Percentiles rank a stretch among this genome's conserved stretches.
phyloP scores from a whole-genome alignment of 2,329 filamentous ascomycete genomes.

The Didymella arachidicola region DNA sequence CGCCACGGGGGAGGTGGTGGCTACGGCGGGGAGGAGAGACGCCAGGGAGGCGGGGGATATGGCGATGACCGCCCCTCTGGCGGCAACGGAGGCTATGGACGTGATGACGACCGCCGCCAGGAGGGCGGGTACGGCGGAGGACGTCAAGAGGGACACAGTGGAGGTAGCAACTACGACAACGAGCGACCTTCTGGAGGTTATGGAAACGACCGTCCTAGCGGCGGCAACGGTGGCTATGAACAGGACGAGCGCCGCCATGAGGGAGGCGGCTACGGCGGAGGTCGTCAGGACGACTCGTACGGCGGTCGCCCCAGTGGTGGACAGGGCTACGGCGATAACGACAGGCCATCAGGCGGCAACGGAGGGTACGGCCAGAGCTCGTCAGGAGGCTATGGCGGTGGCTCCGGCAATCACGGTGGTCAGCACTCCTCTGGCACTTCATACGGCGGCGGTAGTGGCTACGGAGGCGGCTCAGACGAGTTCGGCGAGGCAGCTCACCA shows the following conservation, averaged over 20 bases:
- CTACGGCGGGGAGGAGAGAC: constrained; percentile 27
- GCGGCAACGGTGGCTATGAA: constrained; percentile 24
- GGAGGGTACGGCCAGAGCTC: constrained; percentile 24
- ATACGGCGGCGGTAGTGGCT: constrained; percentile 53
- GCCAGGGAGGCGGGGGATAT: constrained; percentile 24
- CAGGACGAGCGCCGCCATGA: constrained; percentile 31
- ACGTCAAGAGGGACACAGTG: constrained; percentile 17
- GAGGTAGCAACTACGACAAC: neutral
- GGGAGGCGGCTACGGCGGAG: constrained; percentile 23
- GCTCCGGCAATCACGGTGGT: constrained; percentile 33
- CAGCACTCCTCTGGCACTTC: constrained; percentile 53
- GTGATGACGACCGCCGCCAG: constrained; percentile 26
- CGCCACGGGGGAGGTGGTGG: constrained; percentile 1
- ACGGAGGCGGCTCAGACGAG: constrained; percentile 57
- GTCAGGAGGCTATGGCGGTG: constrained; percentile 30
- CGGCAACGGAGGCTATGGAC: constrained; percentile 28
- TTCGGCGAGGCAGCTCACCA: constrained; percentile 63
- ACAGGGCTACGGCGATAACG: constrained; percentile 28
- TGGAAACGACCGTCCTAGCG: constrained; percentile 23
- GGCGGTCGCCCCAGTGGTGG: constrained; percentile 18
- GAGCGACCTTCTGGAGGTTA: constrained; percentile 9
- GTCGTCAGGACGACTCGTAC: constrained; percentile 25
- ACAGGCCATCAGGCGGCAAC: constrained; percentile 29
- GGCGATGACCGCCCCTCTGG: constrained; percentile 15
- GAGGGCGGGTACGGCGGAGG: constrained; percentile 14